These are phyloP conservation scores for Backusella westeae DNA, from an alignment of 192 early-diverging fungal species.

Conservation along the genomic window DNA sequence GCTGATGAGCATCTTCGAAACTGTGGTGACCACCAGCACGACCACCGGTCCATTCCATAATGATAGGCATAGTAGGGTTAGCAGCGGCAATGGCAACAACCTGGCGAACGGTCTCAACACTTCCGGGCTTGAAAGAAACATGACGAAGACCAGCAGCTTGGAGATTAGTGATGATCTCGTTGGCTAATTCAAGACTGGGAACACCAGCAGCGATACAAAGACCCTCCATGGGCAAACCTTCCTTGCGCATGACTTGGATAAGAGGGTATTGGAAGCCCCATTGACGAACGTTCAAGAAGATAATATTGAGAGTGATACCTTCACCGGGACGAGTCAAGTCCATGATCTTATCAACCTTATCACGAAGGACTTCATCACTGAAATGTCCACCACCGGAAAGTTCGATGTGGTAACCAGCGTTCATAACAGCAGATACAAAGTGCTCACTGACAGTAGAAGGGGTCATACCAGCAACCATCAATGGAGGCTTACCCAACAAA, in stretches of 20 bases:
- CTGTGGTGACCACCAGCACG: slow-evolving; percentile 96
- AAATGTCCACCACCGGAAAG: slow-evolving; percentile 90
- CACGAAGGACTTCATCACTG: slow-evolving; percentile 64
- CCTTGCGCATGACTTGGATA: slow-evolving; percentile 72
- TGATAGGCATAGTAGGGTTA: slow-evolving; percentile 79
- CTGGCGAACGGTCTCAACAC: slow-evolving; percentile 74
- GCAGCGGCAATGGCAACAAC: slow-evolving; percentile 75
- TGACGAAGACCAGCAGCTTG: slow-evolving; percentile 75
- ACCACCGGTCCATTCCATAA: slow-evolving; percentile 97
- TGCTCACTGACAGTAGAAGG: slow-evolving; percentile 77
- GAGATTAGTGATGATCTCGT: slow-evolving; percentile 74
- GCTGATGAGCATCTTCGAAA: slow-evolving; percentile 93
- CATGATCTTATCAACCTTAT: slow-evolving; percentile 74
- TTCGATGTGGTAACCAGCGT: slow-evolving; percentile 90
- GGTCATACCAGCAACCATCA: slow-evolving; percentile 97
- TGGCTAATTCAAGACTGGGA: slow-evolving; percentile 82
- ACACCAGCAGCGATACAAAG: slow-evolving; percentile 92
- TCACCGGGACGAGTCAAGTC: slow-evolving; percentile 69
- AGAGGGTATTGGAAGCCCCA: slow-evolving; percentile 93
- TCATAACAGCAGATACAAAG: slow-evolving; percentile 84
- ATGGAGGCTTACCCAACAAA: slow-evolving; percentile 81
- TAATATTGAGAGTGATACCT: slow-evolving; percentile 88
- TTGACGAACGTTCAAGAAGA: slow-evolving; percentile 86
- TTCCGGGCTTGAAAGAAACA: slow-evolving; percentile 84
- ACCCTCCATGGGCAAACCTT: slow-evolving; percentile 87